Conservation (phyloP, 2,329 filamentous ascomycete species). For the Cladosporium halotolerans region DNA sequence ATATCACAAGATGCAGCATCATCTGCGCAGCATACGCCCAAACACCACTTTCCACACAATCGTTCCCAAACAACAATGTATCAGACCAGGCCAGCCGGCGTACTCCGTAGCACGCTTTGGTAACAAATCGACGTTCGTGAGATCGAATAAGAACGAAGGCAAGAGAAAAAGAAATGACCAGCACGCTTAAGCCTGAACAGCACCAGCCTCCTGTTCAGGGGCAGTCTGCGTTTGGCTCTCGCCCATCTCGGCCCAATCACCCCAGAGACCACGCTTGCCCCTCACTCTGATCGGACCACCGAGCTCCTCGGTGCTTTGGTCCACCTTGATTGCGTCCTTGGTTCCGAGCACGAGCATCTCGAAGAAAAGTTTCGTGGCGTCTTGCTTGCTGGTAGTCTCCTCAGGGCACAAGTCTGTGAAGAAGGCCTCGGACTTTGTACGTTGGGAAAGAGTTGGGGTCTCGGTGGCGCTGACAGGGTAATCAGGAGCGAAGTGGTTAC, state of each 20-base stretch:
- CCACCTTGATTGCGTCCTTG: slow-evolving; percentile 96
- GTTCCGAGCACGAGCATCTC: slow-evolving; percentile 92
- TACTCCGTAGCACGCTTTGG: neutral
- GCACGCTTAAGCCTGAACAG: neutral
- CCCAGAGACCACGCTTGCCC: slow-evolving; percentile 94
- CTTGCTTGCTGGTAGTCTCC: slow-evolving; percentile 69
- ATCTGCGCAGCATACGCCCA: neutral
- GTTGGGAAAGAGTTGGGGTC: slow-evolving; percentile 59
- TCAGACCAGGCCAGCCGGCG: neutral
- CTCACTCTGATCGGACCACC: slow-evolving; percentile 77
- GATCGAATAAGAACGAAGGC: neutral
- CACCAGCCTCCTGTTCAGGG: neutral
- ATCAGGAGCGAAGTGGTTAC: slow-evolving; percentile 62
- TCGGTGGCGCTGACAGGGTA: slow-evolving; percentile 59
- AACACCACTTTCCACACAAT: no score
- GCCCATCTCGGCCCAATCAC: slow-evolving; percentile 77
- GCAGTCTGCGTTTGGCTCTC: slow-evolving; percentile 24
- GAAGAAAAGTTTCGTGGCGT: slow-evolving; percentile 99
- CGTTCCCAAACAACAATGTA: neutral
- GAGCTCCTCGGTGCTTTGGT: slow-evolving; percentile 63
- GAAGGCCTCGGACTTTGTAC: slow-evolving; percentile 69
- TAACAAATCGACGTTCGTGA: neutral
- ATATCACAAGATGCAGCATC: neutral
- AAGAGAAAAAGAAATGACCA: neutral
- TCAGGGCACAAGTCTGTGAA: slow-evolving; percentile 92